Percentiles rank a stretch among this genome's conserved stretches.
Conservation (phyloP, 768 basidiomycete species). For the Auricularia heimuer region DNA sequence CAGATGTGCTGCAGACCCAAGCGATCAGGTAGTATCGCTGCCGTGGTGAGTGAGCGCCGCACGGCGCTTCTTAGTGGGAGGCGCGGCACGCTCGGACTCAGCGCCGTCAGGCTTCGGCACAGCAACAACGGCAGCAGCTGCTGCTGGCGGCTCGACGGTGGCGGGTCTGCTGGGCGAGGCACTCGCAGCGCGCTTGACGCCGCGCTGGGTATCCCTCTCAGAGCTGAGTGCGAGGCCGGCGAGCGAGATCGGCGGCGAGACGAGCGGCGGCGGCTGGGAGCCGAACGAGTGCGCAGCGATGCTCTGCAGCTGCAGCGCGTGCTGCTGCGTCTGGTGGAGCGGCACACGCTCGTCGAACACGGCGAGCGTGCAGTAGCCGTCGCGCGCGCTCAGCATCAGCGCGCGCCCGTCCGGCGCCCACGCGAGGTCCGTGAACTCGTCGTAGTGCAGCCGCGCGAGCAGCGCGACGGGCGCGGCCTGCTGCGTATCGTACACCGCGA, state of each 20-base stretch:
- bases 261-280: constrained; percentile 22
- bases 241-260: constrained; percentile 20
- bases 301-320: constrained; percentile 79
- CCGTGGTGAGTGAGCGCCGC: constrained; percentile 66
- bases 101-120: constrained; percentile 4
- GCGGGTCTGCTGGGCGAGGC: constrained; percentile 14
- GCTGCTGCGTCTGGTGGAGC: constrained; percentile 82
- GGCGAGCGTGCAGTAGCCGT: constrained; percentile 94
- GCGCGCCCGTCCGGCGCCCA: constrained; percentile 97
- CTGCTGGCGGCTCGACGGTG: constrained; percentile 14
- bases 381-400: constrained; percentile 81
- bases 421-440: constrained; percentile 92
- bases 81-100: constrained; percentile 31
- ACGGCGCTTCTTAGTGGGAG: constrained; percentile 78
- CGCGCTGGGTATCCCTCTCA: constrained; percentile 20
- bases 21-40: constrained; percentile 26
- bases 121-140: constrained; percentile 5
- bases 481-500: constrained; percentile 94
- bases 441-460: constrained; percentile 90
- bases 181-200: constrained; percentile 24
- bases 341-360: constrained; percentile 92
- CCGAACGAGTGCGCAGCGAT: constrained; percentile 76
- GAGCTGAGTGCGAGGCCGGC: constrained; percentile 23
- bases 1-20: too few species aligned
- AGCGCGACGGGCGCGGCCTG: constrained; percentile 87